Evolutionary conservation across 2,329 filamentous ascomycete species (phyloP).

Genomic region (Cercospora sesami): DNA sequence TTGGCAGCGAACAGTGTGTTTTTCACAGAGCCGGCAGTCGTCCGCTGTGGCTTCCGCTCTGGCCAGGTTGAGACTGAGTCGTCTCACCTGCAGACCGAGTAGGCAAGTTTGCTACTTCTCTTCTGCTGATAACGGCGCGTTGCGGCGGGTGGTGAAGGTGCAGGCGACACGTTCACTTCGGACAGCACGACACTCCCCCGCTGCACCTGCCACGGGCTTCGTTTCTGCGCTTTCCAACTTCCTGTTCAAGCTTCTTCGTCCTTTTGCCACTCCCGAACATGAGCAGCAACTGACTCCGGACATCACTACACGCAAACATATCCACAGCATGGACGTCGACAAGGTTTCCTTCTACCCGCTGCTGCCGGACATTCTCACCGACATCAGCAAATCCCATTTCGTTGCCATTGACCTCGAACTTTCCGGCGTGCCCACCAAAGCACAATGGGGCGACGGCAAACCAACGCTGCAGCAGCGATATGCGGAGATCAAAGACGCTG

Average conservation of each 20-base stretch:
- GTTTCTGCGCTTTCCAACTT: conserved; percentile 19
- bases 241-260: conserved; percentile 23
- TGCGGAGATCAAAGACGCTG: conserved; percentile 59
- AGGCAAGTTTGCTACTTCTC: conserved; percentile 28
- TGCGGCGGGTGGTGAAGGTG: conserved; percentile 1
- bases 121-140: conserved; percentile 6
- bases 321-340: conserved; percentile 58
- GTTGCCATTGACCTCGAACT: conserved; percentile 67
- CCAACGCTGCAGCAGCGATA: conserved; percentile 62
- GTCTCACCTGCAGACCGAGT: conserved; percentile 12
- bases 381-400: conserved; percentile 61
- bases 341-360: conserved; percentile 50
- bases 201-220: conserved; percentile 24
- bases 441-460: conserved; percentile 41
- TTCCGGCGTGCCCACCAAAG: conserved; percentile 59
- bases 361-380: conserved; percentile 57
- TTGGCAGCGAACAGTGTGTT: neutral
- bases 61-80: neutral
- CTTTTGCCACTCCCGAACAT: conserved; percentile 21
- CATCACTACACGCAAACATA: conserved; percentile 22
- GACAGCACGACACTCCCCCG: neutral
- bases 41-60: neutral
- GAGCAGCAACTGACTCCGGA: conserved; percentile 17
- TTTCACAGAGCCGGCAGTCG: neutral
- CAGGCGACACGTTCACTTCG: neutral